These are phyloP conservation scores for Sporisorium reilianum DNA, from an alignment of 1,284 basidiomycete species.

Conservation along the genomic window DNA sequence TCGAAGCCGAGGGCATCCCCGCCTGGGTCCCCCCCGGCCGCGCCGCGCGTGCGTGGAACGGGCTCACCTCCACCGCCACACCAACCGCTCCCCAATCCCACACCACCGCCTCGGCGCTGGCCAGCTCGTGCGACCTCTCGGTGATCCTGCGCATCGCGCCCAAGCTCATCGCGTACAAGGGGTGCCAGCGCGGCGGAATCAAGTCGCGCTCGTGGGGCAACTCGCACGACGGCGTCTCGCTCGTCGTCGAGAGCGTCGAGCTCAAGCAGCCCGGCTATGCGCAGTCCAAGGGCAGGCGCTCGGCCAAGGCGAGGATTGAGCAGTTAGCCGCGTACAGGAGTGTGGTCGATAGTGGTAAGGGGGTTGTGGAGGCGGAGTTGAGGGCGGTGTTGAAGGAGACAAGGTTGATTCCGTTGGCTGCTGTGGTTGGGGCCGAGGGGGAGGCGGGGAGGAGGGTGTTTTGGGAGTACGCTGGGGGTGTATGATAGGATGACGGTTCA, in stretches of 20 bases:
- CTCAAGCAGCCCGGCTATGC: constrained; percentile 63
- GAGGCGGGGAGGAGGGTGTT: not conserved
- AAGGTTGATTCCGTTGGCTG: not conserved
- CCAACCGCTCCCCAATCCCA: not conserved
- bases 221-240: constrained; percentile 74
- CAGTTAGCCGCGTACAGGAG: constrained; percentile 41
- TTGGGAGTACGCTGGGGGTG: not conserved
- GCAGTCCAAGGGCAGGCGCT: constrained; percentile 39
- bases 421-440: not conserved
- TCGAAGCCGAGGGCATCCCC: constrained; percentile 52
- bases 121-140: constrained; percentile 66
- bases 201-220: constrained; percentile 74
- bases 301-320: constrained; percentile 52
- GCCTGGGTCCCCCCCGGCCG: constrained; percentile 59
- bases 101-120: constrained; percentile 3
- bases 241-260: constrained; percentile 72
- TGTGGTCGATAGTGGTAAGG: not conserved
- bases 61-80: constrained; percentile 11
- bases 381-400: not conserved
- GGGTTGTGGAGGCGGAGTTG: not conserved
- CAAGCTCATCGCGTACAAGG: constrained; percentile 72
- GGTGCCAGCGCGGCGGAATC: constrained; percentile 72
- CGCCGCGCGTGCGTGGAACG: constrained; percentile 60
- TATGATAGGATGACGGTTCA: not conserved
- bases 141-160: constrained; percentile 73